These are phyloP conservation scores for Russula sp. DNA, from an alignment of 768 basidiomycete species.

Conservation along the genomic window DNA sequence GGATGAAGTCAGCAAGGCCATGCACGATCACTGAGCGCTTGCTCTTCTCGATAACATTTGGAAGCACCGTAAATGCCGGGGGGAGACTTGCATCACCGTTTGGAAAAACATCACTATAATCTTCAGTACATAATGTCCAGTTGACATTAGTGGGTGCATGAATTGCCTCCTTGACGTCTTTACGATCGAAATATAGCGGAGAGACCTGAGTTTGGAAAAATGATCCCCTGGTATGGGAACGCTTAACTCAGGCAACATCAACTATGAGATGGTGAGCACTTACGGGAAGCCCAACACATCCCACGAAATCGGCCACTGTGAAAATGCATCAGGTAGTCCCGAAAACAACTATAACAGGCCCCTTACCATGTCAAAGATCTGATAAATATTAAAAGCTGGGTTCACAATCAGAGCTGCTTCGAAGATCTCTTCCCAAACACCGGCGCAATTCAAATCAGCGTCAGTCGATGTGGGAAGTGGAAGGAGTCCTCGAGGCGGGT, in stretches of 20 bases:
- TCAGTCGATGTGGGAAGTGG: constrained; percentile 58
- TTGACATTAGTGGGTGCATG: neutral
- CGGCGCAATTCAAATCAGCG: constrained; percentile 52
- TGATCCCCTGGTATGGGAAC: neutral
- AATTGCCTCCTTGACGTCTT: constrained; percentile 6
- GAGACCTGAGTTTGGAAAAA: neutral
- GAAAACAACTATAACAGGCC: neutral
- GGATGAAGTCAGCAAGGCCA: constrained; percentile 68
- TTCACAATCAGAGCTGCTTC: constrained; percentile 59
- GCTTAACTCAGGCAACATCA: neutral
- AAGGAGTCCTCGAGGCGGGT: constrained; percentile 60
- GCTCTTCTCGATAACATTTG: constrained; percentile 74
- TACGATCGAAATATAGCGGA: neutral
- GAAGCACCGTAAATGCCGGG: constrained; percentile 38
- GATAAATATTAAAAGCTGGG: constrained; percentile 75
- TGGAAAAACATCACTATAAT: neutral
- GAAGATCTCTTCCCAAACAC: constrained; percentile 67
- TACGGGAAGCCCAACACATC: constrained; percentile 47
- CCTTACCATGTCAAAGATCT: constrained; percentile 65
- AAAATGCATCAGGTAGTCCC: constrained; percentile 3
- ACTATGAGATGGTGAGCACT: neutral
- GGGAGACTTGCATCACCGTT: neutral
- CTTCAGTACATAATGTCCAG: neutral
- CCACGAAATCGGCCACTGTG: constrained; percentile 63
- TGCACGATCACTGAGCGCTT: constrained; percentile 65